Evolutionary conservation across 108 stramenopile species (phyloP).

Genomic region (Discostella stelligeroides): DNA sequence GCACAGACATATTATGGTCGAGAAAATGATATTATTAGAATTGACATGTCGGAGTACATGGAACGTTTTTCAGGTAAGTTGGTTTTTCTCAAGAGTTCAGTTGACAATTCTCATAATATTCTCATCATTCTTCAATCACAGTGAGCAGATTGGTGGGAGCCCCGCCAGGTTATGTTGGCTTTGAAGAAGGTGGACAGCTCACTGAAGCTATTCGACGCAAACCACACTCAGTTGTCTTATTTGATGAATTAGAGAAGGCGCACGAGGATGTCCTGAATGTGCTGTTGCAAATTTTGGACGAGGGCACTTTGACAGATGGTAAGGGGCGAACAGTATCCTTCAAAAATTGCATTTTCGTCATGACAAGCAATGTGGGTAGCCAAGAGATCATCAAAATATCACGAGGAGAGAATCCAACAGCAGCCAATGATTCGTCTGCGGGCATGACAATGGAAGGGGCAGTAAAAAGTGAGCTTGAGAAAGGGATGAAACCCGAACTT

Average conservation of each 20-base stretch:
- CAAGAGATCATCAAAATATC: slow-evolving; percentile 78
- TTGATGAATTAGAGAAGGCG: slow-evolving; percentile 89
- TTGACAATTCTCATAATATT: background rate
- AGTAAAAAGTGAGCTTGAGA: slow-evolving; percentile 68
- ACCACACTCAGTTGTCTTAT: slow-evolving; percentile 76
- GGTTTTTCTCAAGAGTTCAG: too few relatives aligned
- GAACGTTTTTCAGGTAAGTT: slow-evolving; percentile 80
- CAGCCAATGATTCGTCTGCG: slow-evolving; percentile 31
- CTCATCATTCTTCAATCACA: background rate
- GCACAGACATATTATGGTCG: slow-evolving; percentile 85
- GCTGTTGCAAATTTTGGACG: slow-evolving; percentile 93
- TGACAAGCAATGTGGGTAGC: slow-evolving; percentile 96
- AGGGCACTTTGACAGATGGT: slow-evolving; percentile 94
- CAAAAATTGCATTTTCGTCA: slow-evolving; percentile 93
- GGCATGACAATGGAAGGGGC: slow-evolving; percentile 53
- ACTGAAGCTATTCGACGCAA: slow-evolving; percentile 91
- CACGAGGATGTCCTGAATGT: slow-evolving; percentile 95
- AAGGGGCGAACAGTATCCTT: slow-evolving; percentile 94
- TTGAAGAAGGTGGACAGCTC: slow-evolving; percentile 96
- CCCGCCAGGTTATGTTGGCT: slow-evolving; percentile 93
- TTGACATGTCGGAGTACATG: slow-evolving; percentile 96
- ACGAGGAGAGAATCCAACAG: slow-evolving; percentile 46
- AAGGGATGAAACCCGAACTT: slow-evolving; percentile 87
- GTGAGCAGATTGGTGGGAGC: slow-evolving; percentile 90
- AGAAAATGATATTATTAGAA: slow-evolving; percentile 88